Evolutionary conservation across 192 early-diverging fungal genomes (phyloP).

Genomic region (Dissophora globulifera): DNA sequence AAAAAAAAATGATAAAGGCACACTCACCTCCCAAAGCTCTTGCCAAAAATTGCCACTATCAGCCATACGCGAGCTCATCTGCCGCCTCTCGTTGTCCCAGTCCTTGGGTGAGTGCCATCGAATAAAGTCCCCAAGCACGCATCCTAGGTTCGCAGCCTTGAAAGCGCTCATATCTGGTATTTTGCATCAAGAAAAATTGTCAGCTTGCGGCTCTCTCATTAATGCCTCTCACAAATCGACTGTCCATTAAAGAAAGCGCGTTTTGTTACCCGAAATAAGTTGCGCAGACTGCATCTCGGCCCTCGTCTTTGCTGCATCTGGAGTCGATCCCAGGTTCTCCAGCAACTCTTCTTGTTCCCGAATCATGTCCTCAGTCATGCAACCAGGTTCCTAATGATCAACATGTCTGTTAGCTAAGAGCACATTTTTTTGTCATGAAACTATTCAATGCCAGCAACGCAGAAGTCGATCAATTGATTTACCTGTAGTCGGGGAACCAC

Average conservation of each 20-base stretch:
- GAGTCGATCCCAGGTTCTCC: conserved; percentile 77
- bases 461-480: background rate
- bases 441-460: background rate
- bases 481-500: conserved; percentile 77
- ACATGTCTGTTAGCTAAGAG: background rate
- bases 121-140: conserved; percentile 86
- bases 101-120: conserved; percentile 96
- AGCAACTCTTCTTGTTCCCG: conserved; percentile 80
- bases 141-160: conserved; percentile 91
- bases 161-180: conserved; percentile 88
- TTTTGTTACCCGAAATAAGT: conserved; percentile 70
- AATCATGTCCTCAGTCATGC: conserved; percentile 91
- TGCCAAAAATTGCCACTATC: conserved; percentile 87
- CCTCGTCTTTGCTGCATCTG: conserved; percentile 73
- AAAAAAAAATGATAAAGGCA: no score
- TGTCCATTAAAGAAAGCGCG: no score
- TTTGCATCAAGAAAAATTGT: no score
- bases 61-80: conserved; percentile 81
- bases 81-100: conserved; percentile 61
- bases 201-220: no score
- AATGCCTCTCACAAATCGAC: no score
- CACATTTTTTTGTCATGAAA: background rate
- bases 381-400: conserved; percentile 66
- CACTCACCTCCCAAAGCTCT: conserved; percentile 77
- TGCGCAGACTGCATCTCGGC: conserved; percentile 81